Evolutionary conservation across 805 yeast genomes (phyloP), one percentile per base, ranked within the genome.

Genomic region (Starmerella scarabaei): DNA sequence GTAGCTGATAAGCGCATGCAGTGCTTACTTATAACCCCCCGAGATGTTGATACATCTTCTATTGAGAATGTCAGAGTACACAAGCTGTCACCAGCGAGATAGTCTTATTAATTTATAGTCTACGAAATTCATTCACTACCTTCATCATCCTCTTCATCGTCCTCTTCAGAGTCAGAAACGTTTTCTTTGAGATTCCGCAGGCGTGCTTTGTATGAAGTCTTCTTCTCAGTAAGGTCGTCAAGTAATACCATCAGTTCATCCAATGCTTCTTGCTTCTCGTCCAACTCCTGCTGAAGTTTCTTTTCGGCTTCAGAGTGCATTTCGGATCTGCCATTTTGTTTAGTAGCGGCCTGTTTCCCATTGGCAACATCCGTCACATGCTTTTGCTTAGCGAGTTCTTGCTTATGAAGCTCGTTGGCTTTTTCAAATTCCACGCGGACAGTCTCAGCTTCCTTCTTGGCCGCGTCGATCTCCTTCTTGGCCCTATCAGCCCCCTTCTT

Each of bases 11-110:
- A 74, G 41, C 69, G 77, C 45, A 75, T 86, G 0, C 98, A 88
- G 60, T 80, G 94, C 1, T 77, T 88, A 5, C 83, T 88, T 50
- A 88, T 88, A 33, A 88, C 98, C 0, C 98, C 98, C 0, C 93
- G 85, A 53, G 93, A 84, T 56, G 80, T 88, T 47, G 75, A 72
- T 2, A 37, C 41, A 2, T 8, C 33, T 4, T 35, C 24, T 1
- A 21, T 46, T 11, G 21, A 35, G 3, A 33, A 33, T 9, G 19
- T 34, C 14, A 16, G 18, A 17, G 33, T 35, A 1, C 15, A 16
- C 35, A 20, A 30, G 14, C 16, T 46, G n/a, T n/a, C n/a, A n/a
- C n/a, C n/a, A n/a, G n/a, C n/a, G n/a, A n/a, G n/a, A n/a, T n/a
- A n/a, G n/a, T n/a, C n/a, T n/a, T n/a, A n/a, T n/a, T n/a, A n/a